phyloP scores from a whole-genome alignment of 2,329 filamentous ascomycete species.

The Didymella pinodella region DNA sequence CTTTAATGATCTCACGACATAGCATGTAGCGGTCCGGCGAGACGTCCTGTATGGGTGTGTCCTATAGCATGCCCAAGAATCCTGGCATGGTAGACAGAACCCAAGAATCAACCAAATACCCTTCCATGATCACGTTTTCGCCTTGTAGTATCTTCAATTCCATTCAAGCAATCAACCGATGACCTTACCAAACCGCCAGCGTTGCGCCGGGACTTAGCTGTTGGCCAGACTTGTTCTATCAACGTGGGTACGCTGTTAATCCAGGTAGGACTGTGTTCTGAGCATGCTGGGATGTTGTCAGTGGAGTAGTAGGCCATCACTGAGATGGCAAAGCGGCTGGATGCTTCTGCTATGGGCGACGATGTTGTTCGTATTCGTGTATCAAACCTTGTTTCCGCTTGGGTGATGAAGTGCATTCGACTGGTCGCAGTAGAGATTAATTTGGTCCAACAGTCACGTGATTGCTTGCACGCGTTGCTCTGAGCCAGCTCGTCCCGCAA shows the following conservation, averaged over 20 bases:
- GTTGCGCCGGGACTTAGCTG: background rate
- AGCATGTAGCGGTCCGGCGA: conserved; percentile 10
- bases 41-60: conserved; percentile 4
- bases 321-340: too few species aligned
- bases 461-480: too few species aligned
- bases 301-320: too few species aligned
- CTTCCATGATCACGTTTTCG: background rate
- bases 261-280: background rate
- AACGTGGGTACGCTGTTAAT: background rate
- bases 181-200: background rate
- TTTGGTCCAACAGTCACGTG: too few species aligned
- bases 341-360: too few species aligned
- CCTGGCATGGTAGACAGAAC: background rate
- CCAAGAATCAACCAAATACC: background rate
- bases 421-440: too few species aligned
- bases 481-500: too few species aligned
- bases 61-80: background rate
- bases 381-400: too few species aligned
- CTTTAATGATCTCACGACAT: conserved; percentile 16
- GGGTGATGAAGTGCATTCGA: too few species aligned
- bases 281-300: too few species aligned
- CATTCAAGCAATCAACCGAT: background rate
- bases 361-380: too few species aligned
- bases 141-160: background rate
- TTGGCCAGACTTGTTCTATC: too few species aligned